A percentile compares a stretch with the other conserved stretches of the same genome.
phyloP scores from a whole-genome alignment of 139 green algal genomes.

The Spirogloea muscicola region DNA sequence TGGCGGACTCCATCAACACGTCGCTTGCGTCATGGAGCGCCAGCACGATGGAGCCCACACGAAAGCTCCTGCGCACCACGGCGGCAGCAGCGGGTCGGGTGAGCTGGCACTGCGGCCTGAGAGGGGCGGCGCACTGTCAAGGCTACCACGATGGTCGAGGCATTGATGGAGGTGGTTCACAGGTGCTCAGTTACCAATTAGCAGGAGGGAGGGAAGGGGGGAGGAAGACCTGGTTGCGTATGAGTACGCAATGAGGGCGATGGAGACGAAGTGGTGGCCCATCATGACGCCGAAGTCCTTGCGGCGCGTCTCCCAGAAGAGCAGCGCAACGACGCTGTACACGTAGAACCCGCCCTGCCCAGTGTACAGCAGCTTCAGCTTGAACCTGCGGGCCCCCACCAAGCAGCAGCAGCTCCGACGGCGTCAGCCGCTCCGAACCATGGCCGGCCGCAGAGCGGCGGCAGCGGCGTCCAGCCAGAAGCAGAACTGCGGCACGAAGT shows the following conservation, averaged over 20 bases:
- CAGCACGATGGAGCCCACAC: slow-evolving; percentile 69
- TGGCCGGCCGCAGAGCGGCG: not conserved
- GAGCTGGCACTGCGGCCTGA: not conserved
- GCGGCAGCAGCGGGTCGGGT: not conserved
- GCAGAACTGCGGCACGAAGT: not conserved
- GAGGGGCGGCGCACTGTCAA: not conserved
- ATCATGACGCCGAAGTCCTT: slow-evolving; percentile 53
- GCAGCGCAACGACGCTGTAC: slow-evolving; percentile 15
- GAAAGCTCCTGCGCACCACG: slow-evolving; percentile 55
- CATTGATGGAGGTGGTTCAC: not conserved
- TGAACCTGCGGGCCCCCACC: slow-evolving; percentile 6
- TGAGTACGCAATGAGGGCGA: slow-evolving; percentile 35
- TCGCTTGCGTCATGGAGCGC: slow-evolving; percentile 72
- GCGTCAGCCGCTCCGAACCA: not conserved
- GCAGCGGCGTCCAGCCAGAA: not conserved
- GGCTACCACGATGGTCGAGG: not conserved
- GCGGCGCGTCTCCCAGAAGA: slow-evolving; percentile 45
- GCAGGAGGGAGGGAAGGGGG: not conserved
- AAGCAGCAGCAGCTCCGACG: not conserved
- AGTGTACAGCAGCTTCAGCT: slow-evolving; percentile 42
- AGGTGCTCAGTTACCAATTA: not conserved
- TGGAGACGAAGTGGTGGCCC: slow-evolving; percentile 38
- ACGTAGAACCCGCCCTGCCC: slow-evolving; percentile 31
- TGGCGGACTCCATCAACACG: slow-evolving; percentile 71
- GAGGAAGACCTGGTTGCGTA: slow-evolving; percentile 19